Conservation (phyloP, 2,329 filamentous ascomycete species). For the Helotiales sp. region DNA sequence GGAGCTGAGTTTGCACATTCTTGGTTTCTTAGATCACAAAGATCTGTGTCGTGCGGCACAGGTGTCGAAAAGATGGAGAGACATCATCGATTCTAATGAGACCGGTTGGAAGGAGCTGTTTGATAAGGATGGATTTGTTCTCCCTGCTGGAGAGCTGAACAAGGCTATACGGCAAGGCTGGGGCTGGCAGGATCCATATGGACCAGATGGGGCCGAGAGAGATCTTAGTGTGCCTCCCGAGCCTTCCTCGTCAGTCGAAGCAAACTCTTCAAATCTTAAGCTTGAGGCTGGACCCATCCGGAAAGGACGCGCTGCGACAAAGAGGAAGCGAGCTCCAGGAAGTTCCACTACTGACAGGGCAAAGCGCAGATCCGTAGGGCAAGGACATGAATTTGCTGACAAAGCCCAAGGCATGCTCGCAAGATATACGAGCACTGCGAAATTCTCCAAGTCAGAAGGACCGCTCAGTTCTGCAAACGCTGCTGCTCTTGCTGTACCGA, state of each 20-base stretch:
- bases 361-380: conserved; percentile 33
- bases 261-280: conserved; percentile 41
- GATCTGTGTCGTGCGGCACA: conserved; percentile 89
- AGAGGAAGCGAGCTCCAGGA: conserved; percentile 34
- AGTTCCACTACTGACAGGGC: conserved; percentile 26
- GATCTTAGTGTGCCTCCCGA: conserved; percentile 64
- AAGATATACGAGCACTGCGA: conserved; percentile 22
- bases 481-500: conserved; percentile 78
- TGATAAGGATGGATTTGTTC: conserved; percentile 75
- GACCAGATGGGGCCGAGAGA: conserved; percentile 72
- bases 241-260: conserved; percentile 54
- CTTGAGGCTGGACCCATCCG: conserved; percentile 20
- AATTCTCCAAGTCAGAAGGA: conserved; percentile 62
- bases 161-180: conserved; percentile 88
- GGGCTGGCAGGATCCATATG: conserved; percentile 93
- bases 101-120: conserved; percentile 94
- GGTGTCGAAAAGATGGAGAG: conserved; percentile 92
- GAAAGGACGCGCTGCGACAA: conserved; percentile 30
- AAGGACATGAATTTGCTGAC: conserved; percentile 27
- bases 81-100: conserved; percentile 88
- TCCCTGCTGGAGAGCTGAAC: conserved; percentile 80
- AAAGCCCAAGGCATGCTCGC: conserved; percentile 27
- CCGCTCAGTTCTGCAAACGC: conserved; percentile 84
- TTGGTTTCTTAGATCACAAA: conserved; percentile 80
- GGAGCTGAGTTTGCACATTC: conserved; percentile 84